Evolutionary conservation across 306 rosid species (phyloP), one percentile per base, ranked within the genome.

Genomic region (Senna tora): DNA sequence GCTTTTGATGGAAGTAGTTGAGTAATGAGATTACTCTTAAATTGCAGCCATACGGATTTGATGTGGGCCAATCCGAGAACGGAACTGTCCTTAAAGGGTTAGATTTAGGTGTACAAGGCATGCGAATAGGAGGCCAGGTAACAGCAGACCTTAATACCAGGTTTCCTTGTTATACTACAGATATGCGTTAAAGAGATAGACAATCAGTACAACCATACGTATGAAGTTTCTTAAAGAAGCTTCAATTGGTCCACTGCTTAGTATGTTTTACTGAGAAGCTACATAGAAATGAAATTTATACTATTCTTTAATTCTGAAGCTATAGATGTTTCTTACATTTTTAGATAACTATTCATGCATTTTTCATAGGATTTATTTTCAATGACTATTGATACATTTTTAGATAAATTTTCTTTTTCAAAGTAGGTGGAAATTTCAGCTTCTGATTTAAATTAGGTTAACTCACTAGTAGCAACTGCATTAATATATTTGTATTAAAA

Each of bases 31-130:
- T 21, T 8, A 38, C 75, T 65, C 34, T 81, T 85, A 67, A 79
- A 81, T 78, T 87, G 94, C 96, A 93, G 98, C 97, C 98, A 28
- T 93, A 93, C 57, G 96, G 98, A 79, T 93, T 93, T 83, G 97
- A 93, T 60, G 89, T 91, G 20, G 97, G 97, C 81, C 84, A 89
- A 86, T 93, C 98, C 60, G 94, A 89, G 77, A 84, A 87, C 70
- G 97, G 98, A 71, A 75, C 82, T 6, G 98, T 93, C 69, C 97
- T 91, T 59, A 89, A 83, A 82, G 97, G 98, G 52, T 81, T 94
- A 75, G 98, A 91, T 83, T 65, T 89, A 71, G 97, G 97, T 59
- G 96, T 94, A 41, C 84, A 87, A 67, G 98, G 98, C 82, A 91
- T 93, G 97, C 82, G 85, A 57, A 87, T 93, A 7, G 98, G 98